These are phyloP conservation scores for Sarocladium kiliense DNA, from an alignment of 2,329 filamentous ascomycete genomes.

Conservation along the genomic window DNA sequence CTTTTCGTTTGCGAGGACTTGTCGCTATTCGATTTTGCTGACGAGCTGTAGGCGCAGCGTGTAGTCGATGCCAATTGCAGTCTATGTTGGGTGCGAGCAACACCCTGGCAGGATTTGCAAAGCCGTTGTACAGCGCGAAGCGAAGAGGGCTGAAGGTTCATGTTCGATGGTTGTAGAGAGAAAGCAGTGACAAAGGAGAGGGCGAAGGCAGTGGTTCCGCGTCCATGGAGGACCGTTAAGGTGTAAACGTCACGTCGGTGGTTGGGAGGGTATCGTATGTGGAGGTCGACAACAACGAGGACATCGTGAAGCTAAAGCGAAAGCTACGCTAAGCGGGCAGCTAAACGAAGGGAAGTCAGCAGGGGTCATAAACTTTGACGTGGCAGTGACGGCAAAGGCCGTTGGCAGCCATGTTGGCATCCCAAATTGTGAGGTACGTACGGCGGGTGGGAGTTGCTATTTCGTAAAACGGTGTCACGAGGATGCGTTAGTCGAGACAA, in stretches of 20 bases:
- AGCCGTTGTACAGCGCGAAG: not conserved
- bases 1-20: not conserved
- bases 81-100: not conserved
- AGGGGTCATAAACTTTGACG: not conserved
- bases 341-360: not conserved
- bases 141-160: not conserved
- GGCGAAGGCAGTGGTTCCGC: too few relatives aligned
- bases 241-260: not conserved
- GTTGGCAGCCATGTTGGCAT: too few relatives aligned
- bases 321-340: not conserved
- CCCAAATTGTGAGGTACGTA: not conserved
- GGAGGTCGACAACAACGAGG: not conserved
- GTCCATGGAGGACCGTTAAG: not conserved
- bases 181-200: not conserved
- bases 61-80: not conserved
- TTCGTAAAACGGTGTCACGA: constrained; percentile 6
- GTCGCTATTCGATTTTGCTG: not conserved
- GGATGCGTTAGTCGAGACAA: not conserved
- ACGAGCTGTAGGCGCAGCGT: not conserved
- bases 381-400: too few relatives aligned
- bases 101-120: not conserved
- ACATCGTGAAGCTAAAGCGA: not conserved
- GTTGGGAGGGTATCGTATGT: not conserved
- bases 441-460: not conserved
- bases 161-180: not conserved